Base-by-base conservation (phyloP, 202 grass and related monocot genomes). In the Zizania palustris region DNA sequence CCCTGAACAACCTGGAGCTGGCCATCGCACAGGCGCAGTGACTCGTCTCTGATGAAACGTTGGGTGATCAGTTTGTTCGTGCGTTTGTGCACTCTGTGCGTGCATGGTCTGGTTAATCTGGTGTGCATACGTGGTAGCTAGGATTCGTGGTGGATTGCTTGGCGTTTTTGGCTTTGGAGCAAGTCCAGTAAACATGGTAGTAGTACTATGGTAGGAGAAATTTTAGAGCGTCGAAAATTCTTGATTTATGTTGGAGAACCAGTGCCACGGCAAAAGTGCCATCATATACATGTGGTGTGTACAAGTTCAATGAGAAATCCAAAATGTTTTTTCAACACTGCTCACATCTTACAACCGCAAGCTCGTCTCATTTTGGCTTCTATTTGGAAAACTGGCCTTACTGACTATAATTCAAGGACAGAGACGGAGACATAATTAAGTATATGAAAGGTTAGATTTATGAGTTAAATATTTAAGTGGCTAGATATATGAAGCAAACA, bases 1-100 rank as follows among this genome's bases (percentile, higher is more conserved):
- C 94, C 49, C 88, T 94, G 35, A 81, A 74, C 38, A 79, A 88
- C n/a, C 82, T 97, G 45, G 83, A 90, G 75, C 83, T 90, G 60
- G 94, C 89, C 53, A 89, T 93, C 67, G 84, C 88, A 46, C 77
- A 49, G 41, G 44, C 78, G 40, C 83, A 82, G 73, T 93, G 82
- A 87, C 38, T 6, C 16, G 18, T 54, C 50, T 18, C 74, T 2
- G 12, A 12, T 40, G 5, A 35, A 42, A 39, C 50, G 10, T 6
- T 68, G 64, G 15, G 63, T 28, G 28, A 28, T 37, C 40, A 43
- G 7, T 46, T 60, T 36, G 13, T 68, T 64, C 5, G 63, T 15
- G 34, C 20, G 50, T 11, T 28, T 56, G 16, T 11, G 56, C 2
- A 28, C 10, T 38, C 38, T 15, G 28, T 28, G 28, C 28, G 28